These are phyloP conservation scores for Cytidiella melzeri DNA, from an alignment of 768 basidiomycete species.

Conservation along the genomic window DNA sequence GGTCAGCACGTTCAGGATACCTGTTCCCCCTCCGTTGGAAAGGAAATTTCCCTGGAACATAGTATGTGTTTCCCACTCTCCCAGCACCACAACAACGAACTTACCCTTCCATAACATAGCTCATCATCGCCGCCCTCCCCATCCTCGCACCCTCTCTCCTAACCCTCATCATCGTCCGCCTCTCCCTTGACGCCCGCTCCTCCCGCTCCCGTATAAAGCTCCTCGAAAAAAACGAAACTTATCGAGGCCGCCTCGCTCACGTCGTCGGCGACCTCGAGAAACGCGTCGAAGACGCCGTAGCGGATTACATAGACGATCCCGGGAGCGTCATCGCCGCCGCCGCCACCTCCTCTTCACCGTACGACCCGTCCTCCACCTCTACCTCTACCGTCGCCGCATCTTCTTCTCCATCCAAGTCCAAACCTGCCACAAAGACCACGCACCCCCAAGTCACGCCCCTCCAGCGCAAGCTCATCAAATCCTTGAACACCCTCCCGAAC, in stretches of 20 bases:
- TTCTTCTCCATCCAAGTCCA: not conserved
- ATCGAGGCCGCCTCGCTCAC: conserved; percentile 46
- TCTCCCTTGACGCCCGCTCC: conserved; percentile 49
- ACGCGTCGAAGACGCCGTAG: conserved; percentile 54
- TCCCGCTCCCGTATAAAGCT: conserved; percentile 62
- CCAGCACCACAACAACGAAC: not conserved
- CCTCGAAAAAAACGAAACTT: conserved; percentile 51
- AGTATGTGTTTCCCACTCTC: conserved; percentile 34
- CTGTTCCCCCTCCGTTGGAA: conserved; percentile 53
- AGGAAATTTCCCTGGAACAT: conserved; percentile 65
- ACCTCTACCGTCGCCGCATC: not conserved
- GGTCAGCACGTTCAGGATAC: conserved; percentile 36
- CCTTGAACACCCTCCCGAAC: conserved; percentile 61
- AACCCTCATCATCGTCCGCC: conserved; percentile 45
- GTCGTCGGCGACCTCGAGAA: conserved; percentile 53
- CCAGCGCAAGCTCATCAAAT: conserved; percentile 51
- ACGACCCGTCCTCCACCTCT: not conserved
- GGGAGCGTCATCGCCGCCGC: not conserved
- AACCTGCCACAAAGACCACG: not conserved
- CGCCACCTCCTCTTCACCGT: not conserved
- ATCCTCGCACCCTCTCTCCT: conserved; percentile 57
- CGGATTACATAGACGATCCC: conserved; percentile 47
- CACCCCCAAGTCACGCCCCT: conserved; percentile 42
- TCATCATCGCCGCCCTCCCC: conserved; percentile 52
- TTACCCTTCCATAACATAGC: conserved; percentile 26